These are phyloP conservation scores for Cryptosporidium xiaoi DNA, from an alignment of 169 alveolate genomes.

Conservation along the genomic window DNA sequence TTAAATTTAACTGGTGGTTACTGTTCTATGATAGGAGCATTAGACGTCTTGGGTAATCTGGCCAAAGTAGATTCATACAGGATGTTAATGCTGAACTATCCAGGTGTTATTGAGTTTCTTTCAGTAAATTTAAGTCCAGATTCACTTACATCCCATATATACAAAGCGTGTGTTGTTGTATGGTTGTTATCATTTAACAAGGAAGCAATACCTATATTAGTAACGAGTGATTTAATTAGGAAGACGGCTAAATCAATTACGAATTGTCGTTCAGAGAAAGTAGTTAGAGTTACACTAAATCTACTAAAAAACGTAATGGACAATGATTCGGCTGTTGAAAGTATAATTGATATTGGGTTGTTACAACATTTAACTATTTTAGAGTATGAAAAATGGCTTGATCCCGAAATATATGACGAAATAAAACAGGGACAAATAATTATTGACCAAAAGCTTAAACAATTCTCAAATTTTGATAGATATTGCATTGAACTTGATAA, in stretches of 20 bases:
- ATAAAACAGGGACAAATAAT: conserved; percentile 82
- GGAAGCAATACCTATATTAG: conserved; percentile 62
- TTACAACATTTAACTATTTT: conserved; percentile 79
- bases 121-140: conserved; percentile 14
- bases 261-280: conserved; percentile 83
- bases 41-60: conserved; percentile 64
- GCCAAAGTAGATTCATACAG: conserved; percentile 67
- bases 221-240: conserved; percentile 34
- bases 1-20: conserved; percentile 48
- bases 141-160: conserved; percentile 65
- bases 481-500: conserved; percentile 83
- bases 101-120: conserved; percentile 52
- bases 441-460: conserved; percentile 82
- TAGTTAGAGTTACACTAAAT: conserved; percentile 73
- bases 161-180: conserved; percentile 63
- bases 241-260: conserved; percentile 75
- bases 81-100: conserved; percentile 48
- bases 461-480: conserved; percentile 82
- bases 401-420: conserved; percentile 85
- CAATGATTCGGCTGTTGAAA: conserved; percentile 71
- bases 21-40: conserved; percentile 54
- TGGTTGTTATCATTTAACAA: conserved; percentile 63
- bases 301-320: conserved; percentile 66
- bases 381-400: conserved; percentile 88
- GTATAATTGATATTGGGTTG: conserved; percentile 70